Conservation (phyloP, 1,139 yeast genomes). For the Scheffersomyces illinoinensis region DNA sequence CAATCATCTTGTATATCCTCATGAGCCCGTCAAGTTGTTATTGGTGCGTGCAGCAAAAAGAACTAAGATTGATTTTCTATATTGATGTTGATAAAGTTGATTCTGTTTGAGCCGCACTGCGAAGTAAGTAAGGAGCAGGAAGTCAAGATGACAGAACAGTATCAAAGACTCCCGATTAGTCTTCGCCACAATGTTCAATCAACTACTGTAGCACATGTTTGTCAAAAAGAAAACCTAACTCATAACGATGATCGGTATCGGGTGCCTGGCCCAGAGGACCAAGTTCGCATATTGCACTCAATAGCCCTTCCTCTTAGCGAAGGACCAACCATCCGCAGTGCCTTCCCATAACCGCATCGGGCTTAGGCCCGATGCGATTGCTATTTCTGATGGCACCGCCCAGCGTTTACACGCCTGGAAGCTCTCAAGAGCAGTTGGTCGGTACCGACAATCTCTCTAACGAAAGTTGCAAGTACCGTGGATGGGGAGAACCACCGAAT, state of each 20-base stretch:
- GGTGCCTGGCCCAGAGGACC: constrained; percentile 45
- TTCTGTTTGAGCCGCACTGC: neutral
- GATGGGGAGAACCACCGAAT: constrained; percentile 79
- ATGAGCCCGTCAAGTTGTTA: neutral
- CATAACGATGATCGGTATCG: constrained; percentile 79
- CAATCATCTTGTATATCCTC: constrained; percentile 34
- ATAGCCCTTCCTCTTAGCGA: constrained; percentile 45
- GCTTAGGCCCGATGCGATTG: constrained; percentile 10
- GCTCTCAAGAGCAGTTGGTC: constrained; percentile 62
- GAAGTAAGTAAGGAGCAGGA: no score
- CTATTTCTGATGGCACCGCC: constrained; percentile 74
- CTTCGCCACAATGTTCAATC: neutral
- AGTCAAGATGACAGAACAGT: no score
- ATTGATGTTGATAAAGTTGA: neutral
- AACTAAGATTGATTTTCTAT: neutral
- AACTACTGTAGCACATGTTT: neutral
- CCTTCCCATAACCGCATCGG: constrained; percentile 58
- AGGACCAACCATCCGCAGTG: constrained; percentile 72
- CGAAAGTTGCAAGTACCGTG: constrained; percentile 13
- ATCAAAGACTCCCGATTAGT: neutral
- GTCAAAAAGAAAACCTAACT: constrained; percentile 32
- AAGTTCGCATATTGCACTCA: constrained; percentile 80
- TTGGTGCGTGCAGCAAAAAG: neutral
- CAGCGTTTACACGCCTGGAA: constrained; percentile 70
- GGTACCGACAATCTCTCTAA: constrained; percentile 11